These are phyloP conservation scores for Aureobasidium mangrovei DNA, from an alignment of 2,329 filamentous ascomycete species.

Conservation along the genomic window DNA sequence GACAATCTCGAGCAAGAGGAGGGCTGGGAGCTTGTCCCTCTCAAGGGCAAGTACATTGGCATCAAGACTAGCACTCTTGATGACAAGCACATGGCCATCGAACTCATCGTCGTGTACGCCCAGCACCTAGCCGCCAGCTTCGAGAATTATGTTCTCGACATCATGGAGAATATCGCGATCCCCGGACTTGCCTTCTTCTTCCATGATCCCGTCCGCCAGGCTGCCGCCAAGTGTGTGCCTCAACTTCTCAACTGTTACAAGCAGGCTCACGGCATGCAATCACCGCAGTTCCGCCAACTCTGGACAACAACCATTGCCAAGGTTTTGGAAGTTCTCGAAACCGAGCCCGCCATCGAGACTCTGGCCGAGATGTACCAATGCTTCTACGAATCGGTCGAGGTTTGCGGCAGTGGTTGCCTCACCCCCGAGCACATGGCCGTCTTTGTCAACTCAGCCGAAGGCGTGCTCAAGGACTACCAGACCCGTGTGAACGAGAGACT, in stretches of 20 bases:
- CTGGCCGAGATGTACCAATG: slow-evolving; percentile 99
- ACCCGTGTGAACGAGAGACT: slow-evolving; percentile 70
- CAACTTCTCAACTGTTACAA: slow-evolving; percentile 91
- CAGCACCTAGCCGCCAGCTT: slow-evolving; percentile 91
- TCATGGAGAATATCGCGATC: slow-evolving; percentile 93
- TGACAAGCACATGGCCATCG: slow-evolving; percentile 99
- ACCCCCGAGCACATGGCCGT: slow-evolving; percentile 68
- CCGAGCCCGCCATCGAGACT: slow-evolving; percentile 91
- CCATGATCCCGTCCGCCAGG: slow-evolving; percentile 92
- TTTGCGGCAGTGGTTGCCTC: slow-evolving; percentile 78
- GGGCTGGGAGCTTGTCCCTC: slow-evolving; percentile 91
- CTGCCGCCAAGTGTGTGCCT: slow-evolving; percentile 88
- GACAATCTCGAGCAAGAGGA: slow-evolving; percentile 93
- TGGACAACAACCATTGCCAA: slow-evolving; percentile 85
- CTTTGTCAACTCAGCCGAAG: slow-evolving; percentile 80
- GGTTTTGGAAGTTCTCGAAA: slow-evolving; percentile 83
- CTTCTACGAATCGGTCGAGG: slow-evolving; percentile 97
- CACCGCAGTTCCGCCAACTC: slow-evolving; percentile 67
- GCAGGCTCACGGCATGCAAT: slow-evolving; percentile 75
- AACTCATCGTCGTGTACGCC: slow-evolving; percentile 93
- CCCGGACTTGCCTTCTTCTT: slow-evolving; percentile 97
- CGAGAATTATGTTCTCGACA: slow-evolving; percentile 81
- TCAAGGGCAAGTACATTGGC: slow-evolving; percentile 96
- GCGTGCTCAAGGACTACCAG: slow-evolving; percentile 87
- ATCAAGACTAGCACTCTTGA: slow-evolving; percentile 96